Evolutionary conservation across 305 asterid genomes (phyloP).

Genomic region (Fraxinus greggii): DNA sequence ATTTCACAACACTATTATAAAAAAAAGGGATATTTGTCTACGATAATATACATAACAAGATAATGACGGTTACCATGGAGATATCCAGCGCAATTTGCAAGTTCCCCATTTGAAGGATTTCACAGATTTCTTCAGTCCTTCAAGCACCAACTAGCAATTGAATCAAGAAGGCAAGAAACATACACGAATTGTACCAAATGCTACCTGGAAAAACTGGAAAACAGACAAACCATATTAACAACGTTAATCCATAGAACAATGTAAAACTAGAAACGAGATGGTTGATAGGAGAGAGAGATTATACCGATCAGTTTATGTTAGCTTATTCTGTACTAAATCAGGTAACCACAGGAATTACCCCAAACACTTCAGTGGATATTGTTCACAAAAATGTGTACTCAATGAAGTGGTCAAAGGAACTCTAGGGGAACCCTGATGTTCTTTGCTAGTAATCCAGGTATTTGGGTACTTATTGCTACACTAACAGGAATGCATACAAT

Average conservation of each 20-base stretch:
- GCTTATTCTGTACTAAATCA: constrained; percentile 9
- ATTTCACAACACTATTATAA: too few species aligned
- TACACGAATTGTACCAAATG: neutral
- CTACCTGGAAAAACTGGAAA: neutral
- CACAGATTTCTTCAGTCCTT: neutral
- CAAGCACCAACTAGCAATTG: neutral
- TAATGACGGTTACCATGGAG: neutral
- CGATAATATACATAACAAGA: too few species aligned
- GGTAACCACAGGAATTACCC: constrained; percentile 50
- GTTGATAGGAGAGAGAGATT: too few species aligned
- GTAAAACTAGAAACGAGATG: neutral
- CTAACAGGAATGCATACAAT: neutral
- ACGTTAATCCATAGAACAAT: too few species aligned
- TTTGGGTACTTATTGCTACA: neutral
- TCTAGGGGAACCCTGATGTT: constrained; percentile 35
- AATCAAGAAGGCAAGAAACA: neutral
- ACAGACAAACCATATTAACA: neutral
- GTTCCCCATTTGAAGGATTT: neutral
- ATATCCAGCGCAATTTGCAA: neutral
- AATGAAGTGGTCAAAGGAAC: constrained; percentile 46
- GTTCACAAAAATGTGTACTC: neutral
- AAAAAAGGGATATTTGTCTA: too few species aligned
- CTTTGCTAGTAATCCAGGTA: neutral
- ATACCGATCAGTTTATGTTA: too few species aligned
- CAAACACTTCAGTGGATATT: constrained; percentile 46